Base-by-base conservation (phyloP, 495 filamentous ascomycete genomes). In the Trichoderma orchidacearum region DNA sequence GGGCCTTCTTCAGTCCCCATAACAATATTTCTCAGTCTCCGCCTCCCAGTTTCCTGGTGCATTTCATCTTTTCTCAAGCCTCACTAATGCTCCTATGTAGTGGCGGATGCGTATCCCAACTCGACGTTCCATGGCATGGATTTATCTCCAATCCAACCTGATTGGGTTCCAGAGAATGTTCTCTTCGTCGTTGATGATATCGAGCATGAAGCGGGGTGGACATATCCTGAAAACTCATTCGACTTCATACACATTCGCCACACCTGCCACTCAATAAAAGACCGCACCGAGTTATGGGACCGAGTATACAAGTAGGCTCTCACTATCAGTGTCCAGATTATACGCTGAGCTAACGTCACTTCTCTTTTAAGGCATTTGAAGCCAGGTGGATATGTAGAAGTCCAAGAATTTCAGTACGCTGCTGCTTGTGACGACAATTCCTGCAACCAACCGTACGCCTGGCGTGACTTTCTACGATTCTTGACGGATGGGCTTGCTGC, bases 351-450 rank as follows among this genome's bases (percentile, higher is more conserved):
- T n/a, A n/a, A n/a, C n/a, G n/a, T n/a, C n/a, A n/a, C n/a, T n/a
- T 48, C 21, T 48, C 21, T 13, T 1, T 29, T 2, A 53, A 74
- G 71, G 30, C 69, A 72, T 50, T 60, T 73, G 35, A 72, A 71
- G 55, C 79, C 79, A 3, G 78, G 79, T 52, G 80, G 73, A 32
- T 81, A 74, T 65, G 63, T 80, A 35, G 80, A 83, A 57, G 63
- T 79, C 56, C 71, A 77, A 56, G 79, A 83, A 56, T 62, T 77
- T 27, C 60, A 63, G 31, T 66, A 68, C 36, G 58, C 58, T 56
- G 64, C 74, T 21, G 52, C 58, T 9, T 71, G 68, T 59, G 75
- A 79, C 59, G 78, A 80, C 66, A 61, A 64, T 31, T 70, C 66
- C 36, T 50, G 69, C 17, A 18, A 51, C 11, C 65, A 61, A 0